Evolutionary conservation across 2,329 filamentous ascomycete species (phyloP).

Genomic region (Mariannaea elegans): DNA sequence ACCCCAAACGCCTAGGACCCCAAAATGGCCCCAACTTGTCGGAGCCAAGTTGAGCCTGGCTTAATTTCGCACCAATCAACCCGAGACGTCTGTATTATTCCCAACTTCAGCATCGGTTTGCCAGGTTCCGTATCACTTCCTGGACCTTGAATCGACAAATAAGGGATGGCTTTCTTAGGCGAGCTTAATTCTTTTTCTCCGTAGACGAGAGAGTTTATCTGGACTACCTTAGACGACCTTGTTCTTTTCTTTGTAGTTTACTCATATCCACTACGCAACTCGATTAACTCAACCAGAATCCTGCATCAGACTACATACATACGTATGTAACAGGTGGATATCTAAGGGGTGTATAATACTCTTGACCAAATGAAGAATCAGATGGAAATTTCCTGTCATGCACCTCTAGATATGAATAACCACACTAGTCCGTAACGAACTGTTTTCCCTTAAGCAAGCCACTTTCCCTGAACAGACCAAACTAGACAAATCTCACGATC

Average conservation of each 20-base stretch:
- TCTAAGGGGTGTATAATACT: too few species aligned
- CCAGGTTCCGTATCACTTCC: slow-evolving; percentile 1
- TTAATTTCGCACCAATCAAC: slow-evolving; percentile 20
- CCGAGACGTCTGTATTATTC: background rate
- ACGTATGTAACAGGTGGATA: too few species aligned
- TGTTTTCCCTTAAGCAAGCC: background rate
- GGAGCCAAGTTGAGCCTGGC: background rate
- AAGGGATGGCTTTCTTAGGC: slow-evolving; percentile 6
- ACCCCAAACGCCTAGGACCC: too few species aligned
- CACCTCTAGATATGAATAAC: background rate
- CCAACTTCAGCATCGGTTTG: background rate
- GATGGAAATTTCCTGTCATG: background rate
- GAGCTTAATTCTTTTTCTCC: slow-evolving; percentile 14
- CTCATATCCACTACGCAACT: too few species aligned
- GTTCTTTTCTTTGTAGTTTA: too few species aligned
- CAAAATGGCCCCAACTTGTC: background rate
- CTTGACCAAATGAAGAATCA: too few species aligned
- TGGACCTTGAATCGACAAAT: background rate
- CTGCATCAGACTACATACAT: too few species aligned
- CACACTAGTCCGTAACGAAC: background rate
- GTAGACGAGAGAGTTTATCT: slow-evolving; percentile 11
- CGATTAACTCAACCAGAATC: too few species aligned
- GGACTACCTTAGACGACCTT: slow-evolving; percentile 1
- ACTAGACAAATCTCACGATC: background rate
- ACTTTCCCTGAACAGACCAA: background rate